Percentiles rank a stretch among this genome's conserved stretches.
Conservation (phyloP, 2,329 filamentous ascomycete species). For the Clonostachys sp. region DNA sequence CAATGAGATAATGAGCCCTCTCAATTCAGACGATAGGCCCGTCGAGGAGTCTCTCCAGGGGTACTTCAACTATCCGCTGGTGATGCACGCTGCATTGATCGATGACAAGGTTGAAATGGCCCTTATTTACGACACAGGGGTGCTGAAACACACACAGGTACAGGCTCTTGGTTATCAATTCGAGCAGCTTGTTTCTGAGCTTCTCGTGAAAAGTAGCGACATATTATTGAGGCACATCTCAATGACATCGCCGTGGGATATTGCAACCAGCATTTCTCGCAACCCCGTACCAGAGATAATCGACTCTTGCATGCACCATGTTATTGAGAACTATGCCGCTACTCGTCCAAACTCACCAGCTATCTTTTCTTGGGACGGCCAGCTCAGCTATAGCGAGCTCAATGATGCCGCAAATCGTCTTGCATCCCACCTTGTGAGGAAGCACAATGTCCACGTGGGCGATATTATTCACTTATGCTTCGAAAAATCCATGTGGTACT, state of each 20-base stretch:
- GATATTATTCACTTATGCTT: constrained; percentile 12
- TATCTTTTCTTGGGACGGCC: constrained; percentile 2
- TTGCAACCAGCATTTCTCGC: constrained; percentile 25
- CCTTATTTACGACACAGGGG: constrained; percentile 1
- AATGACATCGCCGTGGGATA: constrained; percentile 1
- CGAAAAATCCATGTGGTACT: constrained; percentile 15
- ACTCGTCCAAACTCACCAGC: constrained; percentile 4
- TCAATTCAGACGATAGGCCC: not conserved
- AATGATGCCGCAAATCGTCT: not conserved
- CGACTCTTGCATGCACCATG: constrained; percentile 2
- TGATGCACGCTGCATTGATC: not conserved
- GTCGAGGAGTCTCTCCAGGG: not conserved
- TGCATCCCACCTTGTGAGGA: not conserved
- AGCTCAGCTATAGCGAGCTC: constrained; percentile 1
- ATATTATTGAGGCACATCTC: not conserved
- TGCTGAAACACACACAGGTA: not conserved
- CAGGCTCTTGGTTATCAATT: constrained; percentile 2
- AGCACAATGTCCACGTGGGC: constrained; percentile 14
- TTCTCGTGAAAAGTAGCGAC: not conserved
- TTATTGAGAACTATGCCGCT: constrained; percentile 2
- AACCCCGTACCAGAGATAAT: not conserved
- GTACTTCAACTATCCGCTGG: constrained; percentile 2
- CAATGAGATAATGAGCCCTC: not conserved
- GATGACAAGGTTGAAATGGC: constrained; percentile 1
- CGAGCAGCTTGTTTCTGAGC: not conserved